Evolutionary conservation across 78 protist species (phyloP), one percentile per base, ranked within the genome.

Genomic region (Emiliania huxleyi): DNA sequence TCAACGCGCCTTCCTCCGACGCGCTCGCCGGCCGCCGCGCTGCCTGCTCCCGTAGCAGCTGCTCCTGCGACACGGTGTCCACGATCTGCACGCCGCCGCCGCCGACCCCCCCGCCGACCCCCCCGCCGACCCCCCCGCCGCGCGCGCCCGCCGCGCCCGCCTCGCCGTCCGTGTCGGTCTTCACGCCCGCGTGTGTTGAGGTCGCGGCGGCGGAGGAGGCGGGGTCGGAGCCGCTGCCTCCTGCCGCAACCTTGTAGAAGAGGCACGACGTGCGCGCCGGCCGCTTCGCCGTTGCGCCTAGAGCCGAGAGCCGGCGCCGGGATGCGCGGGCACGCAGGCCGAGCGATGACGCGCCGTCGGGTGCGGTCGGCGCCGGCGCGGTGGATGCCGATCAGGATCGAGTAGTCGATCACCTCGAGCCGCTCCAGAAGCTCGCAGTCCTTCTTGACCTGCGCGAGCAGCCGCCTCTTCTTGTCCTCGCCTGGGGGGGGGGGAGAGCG

Each of bases 371-470:
- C 8, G 62, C 29, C 62, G 62, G 62, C 62, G 62, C 85, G 85
- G 46, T 77, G 85, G 85, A 77, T 77, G 6, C 85, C 85, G 46
- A 77, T 77, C 33, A 77, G 18, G 4, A 77, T 15, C 85, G 85
- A 77, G 85, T 77, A 77, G 46, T 77, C 85, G 29, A 40, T 77
- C 46, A 77, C 85, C 42, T 71, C 81, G 42, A 71, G 81, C 1
- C 48, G 25, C 46, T 77, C 85, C 33, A 77, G 85, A 19, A 77
- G 46, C 1, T 11, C 85, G 85, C 85, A 77, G 85, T 77, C 85
- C 29, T 77, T 77, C 46, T 40, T 37, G 46, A 77, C 15, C 29
- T 77, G 85, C 1, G 85, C 23, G 35, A 77, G 85, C 42, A 77
- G 85, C 46, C 85, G 44, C 2, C 85, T 18, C 85, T 77, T 77